Conservation (phyloP, 495 filamentous ascomycete species). For the Penicillium pulvis region DNA sequence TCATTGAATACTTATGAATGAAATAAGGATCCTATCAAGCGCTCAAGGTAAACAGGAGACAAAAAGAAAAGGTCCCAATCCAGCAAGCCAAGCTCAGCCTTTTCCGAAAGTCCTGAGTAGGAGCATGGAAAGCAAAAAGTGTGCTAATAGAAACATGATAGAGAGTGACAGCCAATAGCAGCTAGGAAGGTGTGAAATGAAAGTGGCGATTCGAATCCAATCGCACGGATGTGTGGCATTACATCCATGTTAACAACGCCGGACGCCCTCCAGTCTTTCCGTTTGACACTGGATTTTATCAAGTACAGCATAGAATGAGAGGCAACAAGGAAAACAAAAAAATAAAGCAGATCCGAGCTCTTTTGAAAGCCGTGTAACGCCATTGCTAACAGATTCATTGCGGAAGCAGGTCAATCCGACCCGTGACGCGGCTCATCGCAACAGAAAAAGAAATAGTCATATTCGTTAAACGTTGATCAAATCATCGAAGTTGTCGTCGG, state of each 20-base stretch:
- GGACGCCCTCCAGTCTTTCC: conserved; percentile 22
- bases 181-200: background rate
- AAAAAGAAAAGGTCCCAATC: background rate
- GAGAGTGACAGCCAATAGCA: background rate
- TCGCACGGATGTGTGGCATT: background rate
- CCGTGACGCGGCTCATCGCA: background rate
- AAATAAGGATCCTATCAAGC: background rate
- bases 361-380: conserved; percentile 12
- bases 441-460: background rate
- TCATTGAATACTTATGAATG: too few relatives aligned
- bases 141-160: background rate
- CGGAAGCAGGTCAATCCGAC: background rate
- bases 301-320: conserved; percentile 3
- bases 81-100: background rate
- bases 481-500: conserved; percentile 39
- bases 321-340: background rate
- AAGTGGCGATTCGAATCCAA: background rate
- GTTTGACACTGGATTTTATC: conserved; percentile 17
- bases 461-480: conserved; percentile 33
- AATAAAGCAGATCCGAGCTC: background rate
- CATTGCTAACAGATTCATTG: conserved; percentile 8
- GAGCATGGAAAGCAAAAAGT: background rate
- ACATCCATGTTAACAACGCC: conserved; percentile 14
- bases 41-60: background rate
- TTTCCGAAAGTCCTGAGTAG: background rate